These are phyloP conservation scores for Sclerotinia subarctica DNA, from an alignment of 2,329 filamentous ascomycete genomes.

Conservation along the genomic window DNA sequence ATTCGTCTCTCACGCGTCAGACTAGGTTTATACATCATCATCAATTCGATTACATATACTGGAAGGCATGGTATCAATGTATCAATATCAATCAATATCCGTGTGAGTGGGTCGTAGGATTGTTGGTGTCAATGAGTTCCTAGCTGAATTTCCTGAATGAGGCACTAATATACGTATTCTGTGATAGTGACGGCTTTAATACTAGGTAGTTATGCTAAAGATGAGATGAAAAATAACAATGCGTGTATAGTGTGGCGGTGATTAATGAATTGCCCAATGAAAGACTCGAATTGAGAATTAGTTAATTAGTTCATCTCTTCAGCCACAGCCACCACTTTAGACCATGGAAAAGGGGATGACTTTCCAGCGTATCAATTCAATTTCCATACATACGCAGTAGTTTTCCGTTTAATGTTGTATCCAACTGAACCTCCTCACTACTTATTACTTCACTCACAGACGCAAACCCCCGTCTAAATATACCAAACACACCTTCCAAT, in stretches of 20 bases:
- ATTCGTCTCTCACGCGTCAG: neutral
- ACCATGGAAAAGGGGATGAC: neutral
- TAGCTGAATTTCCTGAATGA: neutral
- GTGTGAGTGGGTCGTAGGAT: constrained; percentile 5
- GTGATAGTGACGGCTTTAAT: constrained; percentile 3
- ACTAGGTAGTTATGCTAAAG: neutral
- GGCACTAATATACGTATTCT: neutral
- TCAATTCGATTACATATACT: neutral
- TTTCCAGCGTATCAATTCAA: neutral
- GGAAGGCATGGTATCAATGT: neutral
- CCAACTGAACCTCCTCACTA: neutral
- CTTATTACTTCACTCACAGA: neutral
- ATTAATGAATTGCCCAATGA: neutral
- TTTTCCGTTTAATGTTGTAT: constrained; percentile 7
- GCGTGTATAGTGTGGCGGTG: neutral
- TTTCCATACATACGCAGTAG: neutral
- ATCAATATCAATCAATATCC: neutral
- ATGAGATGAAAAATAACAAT: neutral
- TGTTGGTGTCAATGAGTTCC: neutral
- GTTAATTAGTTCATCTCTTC: neutral
- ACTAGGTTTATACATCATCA: neutral
- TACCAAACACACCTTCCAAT: constrained; percentile 9
- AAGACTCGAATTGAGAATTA: neutral
- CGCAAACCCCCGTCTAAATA: constrained; percentile 4
- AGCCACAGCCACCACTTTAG: constrained; percentile 7